Conservation (phyloP, 2,329 filamentous ascomycete species). For the Penicillium sumatraense region DNA sequence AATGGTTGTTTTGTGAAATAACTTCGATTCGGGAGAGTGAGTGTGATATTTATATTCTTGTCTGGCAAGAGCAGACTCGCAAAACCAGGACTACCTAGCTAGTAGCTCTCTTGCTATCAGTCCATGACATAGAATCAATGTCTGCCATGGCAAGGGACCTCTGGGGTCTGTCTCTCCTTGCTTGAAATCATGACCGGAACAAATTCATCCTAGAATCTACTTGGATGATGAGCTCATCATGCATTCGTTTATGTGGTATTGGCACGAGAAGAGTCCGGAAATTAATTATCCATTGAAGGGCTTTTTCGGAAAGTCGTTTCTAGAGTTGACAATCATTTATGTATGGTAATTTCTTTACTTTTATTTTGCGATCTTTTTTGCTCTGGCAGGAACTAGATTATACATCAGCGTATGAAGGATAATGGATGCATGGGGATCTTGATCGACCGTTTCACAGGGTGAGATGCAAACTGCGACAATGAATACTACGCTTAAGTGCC, state of each 20-base stretch:
- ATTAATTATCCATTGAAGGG: not conserved
- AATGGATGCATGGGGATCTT: not conserved
- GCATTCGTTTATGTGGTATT: not conserved
- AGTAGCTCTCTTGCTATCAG: not conserved
- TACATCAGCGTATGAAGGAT: not conserved
- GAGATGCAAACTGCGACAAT: not conserved
- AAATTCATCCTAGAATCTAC: not conserved
- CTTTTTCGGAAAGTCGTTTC: no score
- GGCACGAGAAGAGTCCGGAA: not conserved
- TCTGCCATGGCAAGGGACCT: slow-evolving; percentile 1
- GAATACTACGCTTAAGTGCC: not conserved
- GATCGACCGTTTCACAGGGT: not conserved
- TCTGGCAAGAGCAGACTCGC: no score
- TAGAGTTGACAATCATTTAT: no score
- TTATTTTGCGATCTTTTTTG: no score
- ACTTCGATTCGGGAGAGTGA: not conserved
- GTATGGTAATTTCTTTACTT: no score
- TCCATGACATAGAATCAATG: not conserved
- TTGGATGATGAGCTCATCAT: not conserved
- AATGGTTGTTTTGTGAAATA: not conserved
- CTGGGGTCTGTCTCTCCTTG: slow-evolving; percentile 7
- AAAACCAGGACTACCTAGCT: no score
- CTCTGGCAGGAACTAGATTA: no score
- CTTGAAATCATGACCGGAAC: not conserved
- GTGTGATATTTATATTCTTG: slow-evolving; percentile 8